Percentiles rank a stretch among this genome's conserved stretches.
Conservation (phyloP, 352 stramenopile genomes). For the Phytopythium helicoides region DNA sequence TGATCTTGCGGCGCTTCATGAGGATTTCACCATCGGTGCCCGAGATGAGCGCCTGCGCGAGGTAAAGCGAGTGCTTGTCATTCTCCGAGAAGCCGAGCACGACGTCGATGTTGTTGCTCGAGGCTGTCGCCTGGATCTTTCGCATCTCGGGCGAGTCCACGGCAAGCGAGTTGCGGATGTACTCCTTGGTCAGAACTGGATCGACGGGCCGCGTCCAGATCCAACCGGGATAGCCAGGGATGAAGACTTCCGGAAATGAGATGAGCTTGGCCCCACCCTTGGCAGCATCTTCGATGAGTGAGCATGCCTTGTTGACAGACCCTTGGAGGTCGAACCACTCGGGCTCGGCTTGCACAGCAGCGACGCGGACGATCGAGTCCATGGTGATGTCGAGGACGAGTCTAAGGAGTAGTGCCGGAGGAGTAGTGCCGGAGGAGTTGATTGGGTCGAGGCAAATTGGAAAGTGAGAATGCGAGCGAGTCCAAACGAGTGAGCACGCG, state of each 20-base stretch:
- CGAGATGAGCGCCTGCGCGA: constrained; percentile 18
- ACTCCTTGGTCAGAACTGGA: constrained; percentile 11
- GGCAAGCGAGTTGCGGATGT: constrained; percentile 17
- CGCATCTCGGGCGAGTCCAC: constrained; percentile 23
- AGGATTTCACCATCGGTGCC: constrained; percentile 14
- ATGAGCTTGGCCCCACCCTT: constrained; percentile 11
- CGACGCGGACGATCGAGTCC: constrained; percentile 6
- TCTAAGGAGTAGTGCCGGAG: neutral
- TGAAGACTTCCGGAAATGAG: constrained; percentile 19
- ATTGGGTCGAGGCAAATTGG: neutral
- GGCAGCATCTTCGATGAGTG: constrained; percentile 16
- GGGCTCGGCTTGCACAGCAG: constrained; percentile 17
- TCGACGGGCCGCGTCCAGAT: constrained; percentile 16
- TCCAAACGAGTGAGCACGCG: too few species aligned
- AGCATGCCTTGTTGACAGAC: constrained; percentile 13
- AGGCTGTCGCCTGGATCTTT: constrained; percentile 15
- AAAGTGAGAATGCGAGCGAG: neutral
- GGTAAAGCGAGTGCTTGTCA: constrained; percentile 26
- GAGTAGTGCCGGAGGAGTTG: neutral
- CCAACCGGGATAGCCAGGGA: constrained; percentile 15
- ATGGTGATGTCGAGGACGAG: neutral
- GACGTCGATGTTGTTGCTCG: constrained; percentile 20
- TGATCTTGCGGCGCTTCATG: constrained; percentile 25
- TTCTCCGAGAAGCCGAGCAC: constrained; percentile 28
- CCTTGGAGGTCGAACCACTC: constrained; percentile 16